Evolutionary conservation across 306 rosid species (phyloP).

Genomic region (Prunus mongolica): DNA sequence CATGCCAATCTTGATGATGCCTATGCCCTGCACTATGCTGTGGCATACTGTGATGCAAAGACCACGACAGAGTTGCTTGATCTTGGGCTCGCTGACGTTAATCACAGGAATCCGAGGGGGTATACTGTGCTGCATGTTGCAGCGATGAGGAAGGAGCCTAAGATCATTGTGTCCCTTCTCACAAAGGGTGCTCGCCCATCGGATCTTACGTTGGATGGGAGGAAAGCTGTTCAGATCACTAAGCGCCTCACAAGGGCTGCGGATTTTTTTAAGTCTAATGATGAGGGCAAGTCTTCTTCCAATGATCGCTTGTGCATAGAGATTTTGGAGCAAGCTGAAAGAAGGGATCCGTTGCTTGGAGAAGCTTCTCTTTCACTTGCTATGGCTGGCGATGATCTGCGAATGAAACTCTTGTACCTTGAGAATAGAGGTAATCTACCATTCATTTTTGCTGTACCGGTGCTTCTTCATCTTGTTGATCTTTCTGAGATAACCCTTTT

Average conservation of each 20-base stretch:
- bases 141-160: constrained; percentile 55
- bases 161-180: constrained; percentile 58
- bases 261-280: constrained; percentile 35
- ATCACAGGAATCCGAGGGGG: constrained; percentile 50
- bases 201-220: constrained; percentile 62
- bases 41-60: constrained; percentile 59
- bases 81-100: constrained; percentile 56
- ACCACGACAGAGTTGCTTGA: constrained; percentile 59
- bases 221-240: constrained; percentile 61
- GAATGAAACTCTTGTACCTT: constrained; percentile 60
- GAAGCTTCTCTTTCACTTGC: constrained; percentile 72
- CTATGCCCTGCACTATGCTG: constrained; percentile 64
- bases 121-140: constrained; percentile 58
- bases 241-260: constrained; percentile 46
- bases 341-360: constrained; percentile 60
- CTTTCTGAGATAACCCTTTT: no score
- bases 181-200: constrained; percentile 64
- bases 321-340: constrained; percentile 76
- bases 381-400: constrained; percentile 63
- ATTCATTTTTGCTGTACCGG: neutral
- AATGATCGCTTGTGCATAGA: constrained; percentile 52
- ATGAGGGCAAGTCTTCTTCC: constrained; percentile 45
- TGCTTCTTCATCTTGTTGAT: no score
- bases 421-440: constrained; percentile 59
- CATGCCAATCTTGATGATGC: constrained; percentile 60